These are phyloP conservation scores for Tolypocladium cylindrosporum DNA, from an alignment of 2,329 filamentous ascomycete species.

Conservation along the genomic window DNA sequence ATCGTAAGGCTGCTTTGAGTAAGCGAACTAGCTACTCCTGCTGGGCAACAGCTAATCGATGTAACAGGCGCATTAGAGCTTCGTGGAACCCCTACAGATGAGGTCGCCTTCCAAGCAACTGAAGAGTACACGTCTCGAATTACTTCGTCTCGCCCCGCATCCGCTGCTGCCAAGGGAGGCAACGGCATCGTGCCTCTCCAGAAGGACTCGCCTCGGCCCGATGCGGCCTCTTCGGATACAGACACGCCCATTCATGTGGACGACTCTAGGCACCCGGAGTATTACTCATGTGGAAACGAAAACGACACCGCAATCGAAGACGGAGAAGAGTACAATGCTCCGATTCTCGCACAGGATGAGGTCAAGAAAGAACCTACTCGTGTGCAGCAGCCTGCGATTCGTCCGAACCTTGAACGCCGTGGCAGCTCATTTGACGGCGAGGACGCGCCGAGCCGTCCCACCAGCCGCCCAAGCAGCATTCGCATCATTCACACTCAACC, in stretches of 20 bases:
- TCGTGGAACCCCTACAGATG: constrained; percentile 73
- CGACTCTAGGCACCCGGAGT: constrained; percentile 34
- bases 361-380: constrained; percentile 64
- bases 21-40: not conserved
- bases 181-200: constrained; percentile 14
- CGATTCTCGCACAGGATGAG: constrained; percentile 85
- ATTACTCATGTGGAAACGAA: constrained; percentile 24
- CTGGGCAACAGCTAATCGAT: constrained; percentile 13
- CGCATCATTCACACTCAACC: constrained; percentile 43
- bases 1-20: constrained; percentile 35
- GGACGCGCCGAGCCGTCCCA: constrained; percentile 50
- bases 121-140: constrained; percentile 76
- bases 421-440: constrained; percentile 47
- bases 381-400: constrained; percentile 69
- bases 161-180: constrained; percentile 26
- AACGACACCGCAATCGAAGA: constrained; percentile 43
- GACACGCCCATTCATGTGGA: constrained; percentile 66
- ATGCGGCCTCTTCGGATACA: constrained; percentile 31
- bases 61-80: constrained; percentile 50
- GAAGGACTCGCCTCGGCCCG: constrained; percentile 16
- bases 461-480: constrained; percentile 48
- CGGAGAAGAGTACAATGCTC: constrained; percentile 56
- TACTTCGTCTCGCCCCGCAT: constrained; percentile 51
- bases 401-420: constrained; percentile 57
- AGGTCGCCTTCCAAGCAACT: constrained; percentile 78